Base-by-base conservation (phyloP, 495 filamentous ascomycete genomes). In the Penicillium cataractarum region DNA sequence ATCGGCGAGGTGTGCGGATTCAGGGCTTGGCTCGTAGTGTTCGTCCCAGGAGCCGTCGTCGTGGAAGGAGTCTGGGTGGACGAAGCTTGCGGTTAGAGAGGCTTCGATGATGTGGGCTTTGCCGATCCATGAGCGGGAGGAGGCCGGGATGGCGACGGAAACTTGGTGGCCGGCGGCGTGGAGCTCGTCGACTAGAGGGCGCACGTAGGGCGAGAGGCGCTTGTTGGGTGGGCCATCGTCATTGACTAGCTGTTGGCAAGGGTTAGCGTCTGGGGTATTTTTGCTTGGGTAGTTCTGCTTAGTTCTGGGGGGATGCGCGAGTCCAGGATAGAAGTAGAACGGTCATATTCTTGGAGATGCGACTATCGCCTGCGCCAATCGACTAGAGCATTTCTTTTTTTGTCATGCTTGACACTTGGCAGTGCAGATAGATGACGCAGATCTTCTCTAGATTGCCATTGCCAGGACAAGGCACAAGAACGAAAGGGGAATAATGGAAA, bases 41-140 rank as follows among this genome's bases (percentile, higher is more conserved):
- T 74, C 65, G 48, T 74, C 63, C 77, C 77, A 82, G 52, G 76
- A 72, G n/a, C 78, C 79, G 66, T 90, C 87, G 55, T 80, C 70
- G 62, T 77, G 80, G 42, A 89, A 81, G 4, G 86, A 76, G 65
- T 82, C 75, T 15, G 83, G 80, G 29, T 90, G 89, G 71, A 94
- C 97, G 79, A 95, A 95, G 42, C 84, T 87, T 1, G 93, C 92
- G 65, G 88, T 91, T 54, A 96, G 82, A 3, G 88, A 85, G 65
- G 91, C 87, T 70, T 92, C 92, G 69, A 96, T 92, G 49, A 98
- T 85, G 74, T 98, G 94, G 3, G 95, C 95, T 79, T 99, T 99
- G 59, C 93, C 93, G 72, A 99, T 97, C 95, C 95, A 99, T 17
- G 92, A 96, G 35, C 93, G 89, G 66, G 97, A 96, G 17, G 86